Conservation (phyloP, 2,329 filamentous ascomycete species). For the Talaromyces sp. region DNA sequence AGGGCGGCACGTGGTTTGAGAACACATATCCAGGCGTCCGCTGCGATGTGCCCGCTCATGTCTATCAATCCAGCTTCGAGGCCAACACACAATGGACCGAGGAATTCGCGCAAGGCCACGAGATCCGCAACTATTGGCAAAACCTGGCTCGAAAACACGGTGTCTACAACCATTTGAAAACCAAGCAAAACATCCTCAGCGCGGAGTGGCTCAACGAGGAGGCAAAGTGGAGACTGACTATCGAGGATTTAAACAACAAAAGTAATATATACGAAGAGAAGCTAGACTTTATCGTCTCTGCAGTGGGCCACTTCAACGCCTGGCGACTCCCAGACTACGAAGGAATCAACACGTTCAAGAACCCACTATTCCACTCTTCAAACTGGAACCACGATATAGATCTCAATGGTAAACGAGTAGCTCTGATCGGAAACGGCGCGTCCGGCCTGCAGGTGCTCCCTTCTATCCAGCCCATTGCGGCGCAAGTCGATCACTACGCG, state of each 20-base stretch:
- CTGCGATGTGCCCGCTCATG: slow-evolving; percentile 65
- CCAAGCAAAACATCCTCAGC: slow-evolving; percentile 52
- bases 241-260: slow-evolving; percentile 28
- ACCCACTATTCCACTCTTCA: slow-evolving; percentile 55
- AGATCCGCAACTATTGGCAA: slow-evolving; percentile 66
- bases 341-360: slow-evolving; percentile 52
- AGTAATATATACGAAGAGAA: slow-evolving; percentile 38
- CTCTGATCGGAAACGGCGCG: slow-evolving; percentile 60
- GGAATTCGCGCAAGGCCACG: slow-evolving; percentile 60
- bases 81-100: slow-evolving; percentile 66
- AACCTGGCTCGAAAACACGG: slow-evolving; percentile 57
- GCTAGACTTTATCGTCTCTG: slow-evolving; percentile 58
- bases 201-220: slow-evolving; percentile 51
- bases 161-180: slow-evolving; percentile 55
- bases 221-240: slow-evolving; percentile 52
- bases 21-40: slow-evolving; percentile 59
- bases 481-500: slow-evolving; percentile 58
- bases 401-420: slow-evolving; percentile 45
- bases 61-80: slow-evolving; percentile 64
- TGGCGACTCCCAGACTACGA: slow-evolving; percentile 60
- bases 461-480: slow-evolving; percentile 33
- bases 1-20: slow-evolving; percentile 45
- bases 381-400: slow-evolving; percentile 54
- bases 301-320: slow-evolving; percentile 61
- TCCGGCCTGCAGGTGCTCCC: slow-evolving; percentile 52